Base-by-base conservation (phyloP, 2,329 filamentous ascomycete genomes). In the Akanthomyces dipterigenus region DNA sequence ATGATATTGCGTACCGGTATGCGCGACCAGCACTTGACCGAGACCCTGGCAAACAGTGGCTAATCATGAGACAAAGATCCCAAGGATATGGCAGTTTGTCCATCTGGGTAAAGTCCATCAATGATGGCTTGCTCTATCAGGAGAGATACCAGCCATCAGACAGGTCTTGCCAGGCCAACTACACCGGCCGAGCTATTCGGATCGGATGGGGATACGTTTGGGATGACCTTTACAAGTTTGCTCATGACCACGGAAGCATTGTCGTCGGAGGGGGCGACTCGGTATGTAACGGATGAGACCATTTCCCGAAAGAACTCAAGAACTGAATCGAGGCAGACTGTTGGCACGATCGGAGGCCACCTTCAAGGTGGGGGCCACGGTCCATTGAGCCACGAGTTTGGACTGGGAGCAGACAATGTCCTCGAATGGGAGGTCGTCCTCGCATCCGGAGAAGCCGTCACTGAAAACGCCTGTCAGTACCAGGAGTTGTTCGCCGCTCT, bases 401-500 rank as follows among this genome's bases (percentile, higher is more conserved):
- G 42, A 4, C n/a, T 38, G n/a, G 59, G 28, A 9, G 45, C 34
- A 60, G 79, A 82, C 65, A 78, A 75, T 20, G 74, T 81, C 12
- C 65, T 67, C 34, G 74, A 72, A 31, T 81, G 72, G 54, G 71
- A 82, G 64, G 71, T 84, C 9, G 80, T 84, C 0, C 71, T 81
- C 1, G 75, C 77, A 0, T 71, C 74, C 12, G 80, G 81, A 0
- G 63, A 67, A 0, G 71, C 83, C 14, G 70, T 82, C 31, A 72
- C 73, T 16, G 79, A 74, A 2, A 76, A 72, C 24, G 63, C 67
- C 0, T 59, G 61, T 0, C 54, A 68, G 14, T 71, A 80, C 62
- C 3, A 63, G 0, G 77, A 82, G 56, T 71, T 82, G 0, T 82
- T 70, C 65, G 74, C 72, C 66, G 79, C 79, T 3, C 69, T 80